phyloP scores from a whole-genome alignment of 495 filamentous ascomycete genomes.

The Trichoderma asperelloides region DNA sequence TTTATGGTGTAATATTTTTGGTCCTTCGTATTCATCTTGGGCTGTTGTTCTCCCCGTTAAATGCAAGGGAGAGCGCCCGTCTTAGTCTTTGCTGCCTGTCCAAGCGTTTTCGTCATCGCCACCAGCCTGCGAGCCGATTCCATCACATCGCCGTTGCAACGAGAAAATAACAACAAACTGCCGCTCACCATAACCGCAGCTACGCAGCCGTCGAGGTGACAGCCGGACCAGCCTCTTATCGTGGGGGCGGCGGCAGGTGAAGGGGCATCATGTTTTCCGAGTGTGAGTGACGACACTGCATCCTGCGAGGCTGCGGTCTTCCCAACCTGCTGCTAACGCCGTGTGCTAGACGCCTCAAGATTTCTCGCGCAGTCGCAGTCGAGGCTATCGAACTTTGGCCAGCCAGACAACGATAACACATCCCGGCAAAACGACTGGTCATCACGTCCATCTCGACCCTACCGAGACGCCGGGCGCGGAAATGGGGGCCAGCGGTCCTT shows the following conservation, averaged over 20 bases:
- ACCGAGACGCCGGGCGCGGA: constrained; percentile 13
- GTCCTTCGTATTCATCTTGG: neutral
- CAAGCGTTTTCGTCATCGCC: constrained; percentile 6
- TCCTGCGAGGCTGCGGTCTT: neutral
- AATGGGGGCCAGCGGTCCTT: constrained; percentile 20
- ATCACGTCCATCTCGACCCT: constrained; percentile 22
- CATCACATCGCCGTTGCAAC: neutral
- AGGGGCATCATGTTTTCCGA: constrained; percentile 77
- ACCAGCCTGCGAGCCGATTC: neutral
- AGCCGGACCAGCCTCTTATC: neutral
- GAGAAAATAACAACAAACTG: neutral
- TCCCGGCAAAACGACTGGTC: constrained; percentile 19
- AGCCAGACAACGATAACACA: constrained; percentile 21
- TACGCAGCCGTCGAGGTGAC: neutral
- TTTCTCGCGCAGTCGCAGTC: constrained; percentile 98
- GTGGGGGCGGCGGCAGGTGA: constrained; percentile 11
- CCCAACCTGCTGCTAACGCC: constrained; percentile 9
- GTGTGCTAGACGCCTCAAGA: constrained; percentile 76
- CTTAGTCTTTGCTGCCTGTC: neutral
- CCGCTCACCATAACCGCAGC: neutral
- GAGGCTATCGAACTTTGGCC: constrained; percentile 52
- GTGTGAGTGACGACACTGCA: constrained; percentile 54
- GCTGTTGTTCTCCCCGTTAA: neutral
- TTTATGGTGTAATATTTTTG: neutral
- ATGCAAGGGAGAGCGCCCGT: constrained; percentile 4